Evolutionary conservation across 192 early-diverging fungal species (phyloP).

Genomic region (Mortierella antarctica): DNA sequence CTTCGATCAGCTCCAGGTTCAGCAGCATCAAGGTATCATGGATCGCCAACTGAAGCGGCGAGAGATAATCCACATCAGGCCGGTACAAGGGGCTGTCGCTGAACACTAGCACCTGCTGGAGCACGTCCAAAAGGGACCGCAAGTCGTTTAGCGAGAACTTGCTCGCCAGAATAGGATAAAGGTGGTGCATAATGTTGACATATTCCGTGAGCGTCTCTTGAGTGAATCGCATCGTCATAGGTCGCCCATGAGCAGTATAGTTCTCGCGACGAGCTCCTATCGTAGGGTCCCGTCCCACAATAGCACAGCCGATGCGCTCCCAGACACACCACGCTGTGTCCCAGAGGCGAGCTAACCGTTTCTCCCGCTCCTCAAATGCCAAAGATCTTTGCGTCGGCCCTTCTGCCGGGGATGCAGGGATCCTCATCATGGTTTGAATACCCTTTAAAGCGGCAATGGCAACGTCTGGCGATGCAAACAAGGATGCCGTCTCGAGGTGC

Average conservation of each 20-base stretch:
- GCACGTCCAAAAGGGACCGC: slow-evolving; percentile 56
- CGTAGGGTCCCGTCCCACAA: slow-evolving; percentile 46
- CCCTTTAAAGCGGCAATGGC: slow-evolving; percentile 79
- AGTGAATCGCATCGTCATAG: slow-evolving; percentile 61
- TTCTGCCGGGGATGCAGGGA: slow-evolving; percentile 10
- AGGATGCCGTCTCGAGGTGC: slow-evolving; percentile 76
- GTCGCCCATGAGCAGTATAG: slow-evolving; percentile 32
- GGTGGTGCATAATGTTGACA: slow-evolving; percentile 68
- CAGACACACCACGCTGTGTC: slow-evolving; percentile 73
- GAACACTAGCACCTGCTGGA: slow-evolving; percentile 70
- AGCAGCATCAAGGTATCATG: slow-evolving; percentile 66
- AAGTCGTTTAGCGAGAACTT: slow-evolving; percentile 69
- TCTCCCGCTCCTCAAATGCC: slow-evolving; percentile 26
- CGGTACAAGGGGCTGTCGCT: slow-evolving; percentile 67
- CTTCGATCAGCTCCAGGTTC: slow-evolving; percentile 37
- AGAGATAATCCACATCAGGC: slow-evolving; percentile 69
- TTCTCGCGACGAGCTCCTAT: slow-evolving; percentile 20
- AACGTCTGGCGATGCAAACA: slow-evolving; percentile 79
- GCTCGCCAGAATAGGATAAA: slow-evolving; percentile 66
- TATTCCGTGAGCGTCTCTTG: slow-evolving; percentile 80
- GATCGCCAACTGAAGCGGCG: slow-evolving; percentile 75
- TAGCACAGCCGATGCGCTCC: slow-evolving; percentile 79
- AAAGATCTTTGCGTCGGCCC: neutral
- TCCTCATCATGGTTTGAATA: slow-evolving; percentile 69
- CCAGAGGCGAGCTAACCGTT: slow-evolving; percentile 62